Conservation (phyloP, 768 basidiomycete species). For the Suillus lakei region DNA sequence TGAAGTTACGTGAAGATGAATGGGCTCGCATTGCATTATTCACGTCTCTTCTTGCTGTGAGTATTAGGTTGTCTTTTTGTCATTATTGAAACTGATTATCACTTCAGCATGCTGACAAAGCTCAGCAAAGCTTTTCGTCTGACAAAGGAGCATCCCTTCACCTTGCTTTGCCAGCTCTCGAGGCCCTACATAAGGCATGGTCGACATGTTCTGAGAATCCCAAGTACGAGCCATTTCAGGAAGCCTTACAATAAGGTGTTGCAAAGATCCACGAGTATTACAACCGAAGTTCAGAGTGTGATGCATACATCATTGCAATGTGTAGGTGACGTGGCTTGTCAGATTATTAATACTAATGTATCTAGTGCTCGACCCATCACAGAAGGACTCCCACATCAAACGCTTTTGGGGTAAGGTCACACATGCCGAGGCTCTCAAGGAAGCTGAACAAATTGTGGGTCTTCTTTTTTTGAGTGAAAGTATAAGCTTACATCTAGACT, state of each 20-base stretch:
- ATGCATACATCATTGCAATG: no score
- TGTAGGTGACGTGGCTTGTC: no score
- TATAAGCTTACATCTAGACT: not conserved
- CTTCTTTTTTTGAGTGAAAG: not conserved
- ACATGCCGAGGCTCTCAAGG: conserved; percentile 17
- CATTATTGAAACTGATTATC: not conserved
- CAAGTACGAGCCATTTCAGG: not conserved
- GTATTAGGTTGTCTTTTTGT: not conserved
- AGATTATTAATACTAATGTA: not conserved
- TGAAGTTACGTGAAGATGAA: conserved; percentile 20
- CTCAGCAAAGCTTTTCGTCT: conserved; percentile 38
- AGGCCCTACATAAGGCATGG: not conserved
- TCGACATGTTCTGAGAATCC: not conserved
- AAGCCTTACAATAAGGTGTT: no score
- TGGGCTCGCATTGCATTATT: conserved; percentile 27
- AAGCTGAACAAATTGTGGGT: conserved; percentile 22
- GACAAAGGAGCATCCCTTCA: conserved; percentile 30
- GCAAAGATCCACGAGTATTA: no score
- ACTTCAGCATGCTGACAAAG: conserved; percentile 31
- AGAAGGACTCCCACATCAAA: conserved; percentile 29
- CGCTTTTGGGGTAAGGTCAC: conserved; percentile 28
- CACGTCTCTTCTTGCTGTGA: conserved; percentile 23
- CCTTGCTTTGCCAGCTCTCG: not conserved
- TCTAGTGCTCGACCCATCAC: conserved; percentile 31
- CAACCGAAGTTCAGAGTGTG: no score